Evolutionary conservation across 2,329 filamentous ascomycete genomes (phyloP), one percentile per base, ranked within the genome.

Genomic region (Diplodia corticola): DNA sequence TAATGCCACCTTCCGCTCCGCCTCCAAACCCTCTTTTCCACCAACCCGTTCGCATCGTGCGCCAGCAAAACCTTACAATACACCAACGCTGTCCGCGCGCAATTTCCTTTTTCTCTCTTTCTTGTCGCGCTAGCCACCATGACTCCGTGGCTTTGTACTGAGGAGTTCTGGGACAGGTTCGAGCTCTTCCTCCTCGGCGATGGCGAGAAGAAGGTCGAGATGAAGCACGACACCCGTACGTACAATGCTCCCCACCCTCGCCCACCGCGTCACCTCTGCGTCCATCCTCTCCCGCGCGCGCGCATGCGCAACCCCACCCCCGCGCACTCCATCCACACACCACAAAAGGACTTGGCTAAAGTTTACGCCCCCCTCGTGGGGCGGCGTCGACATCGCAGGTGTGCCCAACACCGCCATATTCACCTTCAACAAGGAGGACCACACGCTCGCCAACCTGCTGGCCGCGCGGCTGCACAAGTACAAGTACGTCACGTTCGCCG

Each of bases 371-470:
- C 33, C 67, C 9, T 44, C n/a, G n/a, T n/a, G n/a, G 40, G 40
- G 40, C 5, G 40, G 17, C 7, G 40, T 44, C 40, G 40, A 44
- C 67, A 63, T 26, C 63, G 12, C 64, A 95, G 93, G 92, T 75
- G 93, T 96, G 76, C 92, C 94, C 24, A 96, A 97, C 77, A 93
- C 91, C n/a, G 91, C 92, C 10, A 91, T 97, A 79, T 99, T 99
- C 82, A 88, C 92, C 67, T 89, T 99, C 80, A 92, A 92, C 80
- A 98, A 97, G 79, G 95, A 99, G 79, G 95, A 99, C 73, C 94
- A 97, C 80, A 97, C 94, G 1, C 86, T 99, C 28, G 95, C 90
- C 72, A 97, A 99, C 78, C 85, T 99, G 65, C 85, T 99, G 66
- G 87, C 90, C 55, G 89, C 92, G 74, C 91, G 94, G 73, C 89